Conservation (phyloP, 2,329 filamentous ascomycete species). For the Plectosphaerella cucumerina region DNA sequence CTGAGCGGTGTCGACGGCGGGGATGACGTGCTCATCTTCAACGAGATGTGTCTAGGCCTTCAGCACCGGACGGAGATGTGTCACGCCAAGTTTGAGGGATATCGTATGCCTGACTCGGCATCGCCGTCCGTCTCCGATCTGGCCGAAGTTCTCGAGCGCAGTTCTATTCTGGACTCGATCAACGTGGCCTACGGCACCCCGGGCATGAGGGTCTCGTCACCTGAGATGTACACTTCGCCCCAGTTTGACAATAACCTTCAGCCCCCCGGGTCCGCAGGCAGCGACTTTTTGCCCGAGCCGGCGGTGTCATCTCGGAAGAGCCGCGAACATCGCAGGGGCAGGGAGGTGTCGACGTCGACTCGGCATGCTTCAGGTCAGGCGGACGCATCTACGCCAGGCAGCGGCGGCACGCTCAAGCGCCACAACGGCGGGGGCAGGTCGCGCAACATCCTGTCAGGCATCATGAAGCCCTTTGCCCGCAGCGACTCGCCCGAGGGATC, state of each 20-base stretch:
- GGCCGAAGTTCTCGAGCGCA: slow-evolving; percentile 44
- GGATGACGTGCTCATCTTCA: slow-evolving; percentile 51
- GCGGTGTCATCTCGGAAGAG: slow-evolving; percentile 5
- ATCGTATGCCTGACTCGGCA: slow-evolving; percentile 32
- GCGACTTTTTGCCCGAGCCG: slow-evolving; percentile 9
- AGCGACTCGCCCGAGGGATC: slow-evolving; percentile 34
- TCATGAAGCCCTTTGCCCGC: slow-evolving; percentile 38
- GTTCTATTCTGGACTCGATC: slow-evolving; percentile 30
- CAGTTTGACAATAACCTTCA: not conserved
- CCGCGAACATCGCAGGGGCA: slow-evolving; percentile 11
- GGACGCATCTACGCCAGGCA: slow-evolving; percentile 15
- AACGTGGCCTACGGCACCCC: slow-evolving; percentile 29
- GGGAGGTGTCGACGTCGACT: slow-evolving; percentile 6
- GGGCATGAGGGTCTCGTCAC: slow-evolving; percentile 3
- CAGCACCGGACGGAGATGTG: slow-evolving; percentile 49
- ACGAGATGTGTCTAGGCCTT: slow-evolving; percentile 44
- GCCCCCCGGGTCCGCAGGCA: slow-evolving; percentile 17
- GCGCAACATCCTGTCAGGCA: slow-evolving; percentile 36
- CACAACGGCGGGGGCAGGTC: slow-evolving; percentile 31
- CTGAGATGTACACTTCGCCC: not conserved
- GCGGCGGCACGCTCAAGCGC: slow-evolving; percentile 23
- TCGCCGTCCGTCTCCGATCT: slow-evolving; percentile 30
- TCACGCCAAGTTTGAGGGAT: slow-evolving; percentile 42
- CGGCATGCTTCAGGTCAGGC: slow-evolving; percentile 14
- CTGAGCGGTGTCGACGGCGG: slow-evolving; percentile 17